A percentile compares a stretch with the other conserved stretches of the same genome.
Evolutionary conservation across 2,329 filamentous ascomycete genomes (phyloP).

Genomic region (Colletotrichum cordylinicola): DNA sequence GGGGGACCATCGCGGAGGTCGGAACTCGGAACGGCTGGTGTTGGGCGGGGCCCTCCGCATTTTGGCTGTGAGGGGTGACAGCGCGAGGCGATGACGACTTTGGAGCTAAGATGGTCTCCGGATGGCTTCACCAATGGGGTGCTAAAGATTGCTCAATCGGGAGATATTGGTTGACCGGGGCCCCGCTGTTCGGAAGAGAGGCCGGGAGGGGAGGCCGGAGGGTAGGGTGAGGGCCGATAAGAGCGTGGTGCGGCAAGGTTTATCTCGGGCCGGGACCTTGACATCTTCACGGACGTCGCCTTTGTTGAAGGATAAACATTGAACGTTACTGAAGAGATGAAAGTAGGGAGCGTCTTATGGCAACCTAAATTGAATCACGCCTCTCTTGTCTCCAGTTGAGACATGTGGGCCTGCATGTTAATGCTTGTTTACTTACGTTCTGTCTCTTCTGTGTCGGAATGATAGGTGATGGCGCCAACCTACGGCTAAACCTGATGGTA

Average conservation of each 20-base stretch:
- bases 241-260: neutral
- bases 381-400: neutral
- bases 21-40: constrained; percentile 11
- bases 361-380: neutral
- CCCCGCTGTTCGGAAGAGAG: neutral
- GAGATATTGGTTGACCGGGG: neutral
- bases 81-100: neutral
- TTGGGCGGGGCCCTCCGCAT: neutral
- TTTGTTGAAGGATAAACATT: neutral
- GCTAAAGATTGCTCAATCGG: neutral
- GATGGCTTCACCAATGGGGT: neutral
- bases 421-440: neutral
- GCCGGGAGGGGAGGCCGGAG: neutral
- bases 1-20: neutral
- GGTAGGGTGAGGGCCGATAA: neutral
- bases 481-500: too few relatives aligned
- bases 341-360: rapidly evolving
- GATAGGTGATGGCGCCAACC: neutral
- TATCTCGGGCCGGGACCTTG: neutral
- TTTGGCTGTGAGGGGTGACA: neutral
- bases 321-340: neutral
- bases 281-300: neutral
- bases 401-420: neutral
- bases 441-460: neutral
- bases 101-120: neutral